Percentiles rank a stretch among this genome's conserved stretches.
phyloP scores from a whole-genome alignment of 345 rosid genomes.

The Barbarea vulgaris region DNA sequence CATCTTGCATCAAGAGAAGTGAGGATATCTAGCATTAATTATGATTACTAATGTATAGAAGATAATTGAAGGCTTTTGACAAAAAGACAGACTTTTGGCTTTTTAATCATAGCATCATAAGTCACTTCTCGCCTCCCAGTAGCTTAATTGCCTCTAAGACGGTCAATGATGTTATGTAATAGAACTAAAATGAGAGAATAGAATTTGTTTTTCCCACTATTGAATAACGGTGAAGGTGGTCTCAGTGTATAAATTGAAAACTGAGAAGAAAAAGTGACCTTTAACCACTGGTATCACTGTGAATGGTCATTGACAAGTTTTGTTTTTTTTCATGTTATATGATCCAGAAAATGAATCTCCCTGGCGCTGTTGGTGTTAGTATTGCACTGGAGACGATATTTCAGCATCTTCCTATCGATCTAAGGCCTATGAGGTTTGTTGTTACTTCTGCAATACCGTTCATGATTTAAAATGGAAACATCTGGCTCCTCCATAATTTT shows the following conservation, averaged over 20 bases:
- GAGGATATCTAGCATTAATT: not conserved
- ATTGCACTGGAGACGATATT: conserved; percentile 88
- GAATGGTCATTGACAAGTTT: not conserved
- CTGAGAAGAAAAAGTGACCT: not conserved
- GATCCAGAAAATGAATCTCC: conserved; percentile 76
- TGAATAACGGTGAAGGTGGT: not conserved
- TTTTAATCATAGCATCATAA: not conserved
- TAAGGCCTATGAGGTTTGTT: conserved; percentile 63
- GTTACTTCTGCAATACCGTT: conserved; percentile 19
- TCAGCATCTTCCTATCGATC: conserved; percentile 64
- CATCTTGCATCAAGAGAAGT: conserved; percentile 4
- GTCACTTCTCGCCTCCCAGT: not conserved
- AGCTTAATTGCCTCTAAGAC: not conserved
- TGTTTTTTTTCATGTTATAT: not conserved
- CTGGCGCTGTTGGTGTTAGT: conserved; percentile 89
- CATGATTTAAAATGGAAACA: conserved; percentile 20
- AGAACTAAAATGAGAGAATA: not conserved
- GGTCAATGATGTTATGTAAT: not conserved
- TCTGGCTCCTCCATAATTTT: conserved; percentile 13
- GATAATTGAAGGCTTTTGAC: not conserved
- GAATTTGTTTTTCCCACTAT: not conserved
- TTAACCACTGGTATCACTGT: not conserved
- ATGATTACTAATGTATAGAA: conserved; percentile 1
- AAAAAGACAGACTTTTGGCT: not conserved
- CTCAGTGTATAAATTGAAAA: not conserved